These are phyloP conservation scores for Boeremia exigua DNA, from an alignment of 2,329 filamentous ascomycete species.

Conservation along the genomic window DNA sequence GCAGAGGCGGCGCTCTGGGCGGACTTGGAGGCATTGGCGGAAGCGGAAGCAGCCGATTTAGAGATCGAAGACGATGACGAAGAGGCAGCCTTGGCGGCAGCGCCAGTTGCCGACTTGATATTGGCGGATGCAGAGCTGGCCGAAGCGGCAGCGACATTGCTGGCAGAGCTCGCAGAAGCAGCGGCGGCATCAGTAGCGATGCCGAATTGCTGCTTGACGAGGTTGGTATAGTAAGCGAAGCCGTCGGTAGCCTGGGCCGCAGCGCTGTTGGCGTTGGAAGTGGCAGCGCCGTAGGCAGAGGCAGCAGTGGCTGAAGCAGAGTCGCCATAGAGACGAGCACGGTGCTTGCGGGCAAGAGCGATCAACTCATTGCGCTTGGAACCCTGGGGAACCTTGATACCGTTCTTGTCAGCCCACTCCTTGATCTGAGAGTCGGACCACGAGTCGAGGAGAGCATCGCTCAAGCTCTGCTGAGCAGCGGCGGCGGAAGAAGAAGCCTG, in stretches of 20 bases:
- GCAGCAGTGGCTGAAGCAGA: constrained; percentile 68
- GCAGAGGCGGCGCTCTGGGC: constrained; percentile 41
- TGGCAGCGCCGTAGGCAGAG: constrained; percentile 48
- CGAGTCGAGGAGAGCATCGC: constrained; percentile 82
- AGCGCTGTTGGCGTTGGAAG: constrained; percentile 70
- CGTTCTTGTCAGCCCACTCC: constrained; percentile 90
- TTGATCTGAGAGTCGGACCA: constrained; percentile 93
- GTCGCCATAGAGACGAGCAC: constrained; percentile 73
- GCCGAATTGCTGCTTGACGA: constrained; percentile 53
- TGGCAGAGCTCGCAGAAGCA: constrained; percentile 30
- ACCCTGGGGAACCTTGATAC: constrained; percentile 87
- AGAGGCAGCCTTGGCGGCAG: constrained; percentile 37
- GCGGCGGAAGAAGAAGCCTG: constrained; percentile 55
- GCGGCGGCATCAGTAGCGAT: constrained; percentile 44
- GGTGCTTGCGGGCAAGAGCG: constrained; percentile 87
- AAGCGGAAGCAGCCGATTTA: constrained; percentile 42
- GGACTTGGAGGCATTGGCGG: constrained; percentile 39
- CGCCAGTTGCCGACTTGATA: constrained; percentile 33
- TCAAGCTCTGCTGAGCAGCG: constrained; percentile 74
- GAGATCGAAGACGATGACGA: constrained; percentile 44
- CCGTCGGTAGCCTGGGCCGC: constrained; percentile 72
- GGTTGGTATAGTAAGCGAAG: constrained; percentile 45
- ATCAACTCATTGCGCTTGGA: constrained; percentile 89
- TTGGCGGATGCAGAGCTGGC: constrained; percentile 28
- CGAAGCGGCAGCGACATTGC: constrained; percentile 31